Base-by-base conservation (phyloP, 1,284 basidiomycete genomes). In the Rhodofomes roseus region DNA sequence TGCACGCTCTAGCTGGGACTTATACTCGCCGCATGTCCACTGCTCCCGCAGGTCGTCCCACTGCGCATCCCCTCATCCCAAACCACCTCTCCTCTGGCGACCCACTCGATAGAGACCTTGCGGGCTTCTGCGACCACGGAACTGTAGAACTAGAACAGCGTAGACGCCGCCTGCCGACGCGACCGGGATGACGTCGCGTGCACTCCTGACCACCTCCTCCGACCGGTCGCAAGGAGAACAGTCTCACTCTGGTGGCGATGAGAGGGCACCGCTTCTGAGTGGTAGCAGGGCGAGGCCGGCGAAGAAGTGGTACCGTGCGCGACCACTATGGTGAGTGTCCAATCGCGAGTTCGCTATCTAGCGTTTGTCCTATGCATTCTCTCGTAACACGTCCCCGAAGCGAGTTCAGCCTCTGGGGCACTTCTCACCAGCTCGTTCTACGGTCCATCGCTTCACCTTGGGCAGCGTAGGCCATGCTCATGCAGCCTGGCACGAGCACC, bases 301-400 rank as follows among this genome's bases (percentile, higher is more conserved):
- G 14, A 82, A 77, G 75, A 84, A 84, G 0, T 88, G 87, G 71
- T 86, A 87, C 68, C 82, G 87, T 57, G 77, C 86, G 2, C 74
- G 86, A 57, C 87, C 87, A 39, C 66, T 89, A 68, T 89, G 86
- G 85, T 81, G 57, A 54, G 44, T 55, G 12, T 60, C 54, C 22
- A 51, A 20, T 51, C 31, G 11, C 31, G 11, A 34, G 34, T 36
- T 39, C 12, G 4, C 37, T 18, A 9, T 16, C 16, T 16, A 39
- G 9, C 37, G 34, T 6, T 6, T 12, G 34, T 12, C 6, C 9
- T 39, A 39, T 39, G 37, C 37, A 39, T 6, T 39, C 12, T 14
- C 7, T 4, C 11, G 37, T 16, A 14, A 14, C 16, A 39, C 16
- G 16, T 18, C 9, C 37, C 16, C 14, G 37, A 14, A 39, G 31